Percentiles rank a stretch among this genome's conserved stretches.
Conservation (phyloP, 495 filamentous ascomycete genomes). For the Viridothelium virens region DNA sequence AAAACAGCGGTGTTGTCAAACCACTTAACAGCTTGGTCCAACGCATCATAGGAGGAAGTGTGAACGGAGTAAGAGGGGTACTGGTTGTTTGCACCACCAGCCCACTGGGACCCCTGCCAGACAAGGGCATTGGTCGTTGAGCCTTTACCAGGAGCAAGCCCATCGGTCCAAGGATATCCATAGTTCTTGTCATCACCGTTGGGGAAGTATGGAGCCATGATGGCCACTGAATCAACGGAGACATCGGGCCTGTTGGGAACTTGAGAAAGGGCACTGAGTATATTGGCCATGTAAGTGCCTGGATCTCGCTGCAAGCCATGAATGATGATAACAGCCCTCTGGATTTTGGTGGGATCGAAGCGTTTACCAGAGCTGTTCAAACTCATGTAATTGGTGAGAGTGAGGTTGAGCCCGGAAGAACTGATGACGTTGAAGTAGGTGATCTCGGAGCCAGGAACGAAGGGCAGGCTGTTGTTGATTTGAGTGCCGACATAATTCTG, state of each 20-base stretch:
- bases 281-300: slow-evolving; percentile 20
- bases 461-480: slow-evolving; percentile 10
- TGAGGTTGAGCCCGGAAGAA: background rate
- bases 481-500: slow-evolving; percentile 9
- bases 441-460: slow-evolving; percentile 4
- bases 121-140: slow-evolving; percentile 23
- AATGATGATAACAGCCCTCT: slow-evolving; percentile 9
- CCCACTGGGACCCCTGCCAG: slow-evolving; percentile 25
- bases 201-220: slow-evolving; percentile 23
- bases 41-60: slow-evolving; percentile 20
- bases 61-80: slow-evolving; percentile 18
- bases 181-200: slow-evolving; percentile 24
- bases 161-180: slow-evolving; percentile 24
- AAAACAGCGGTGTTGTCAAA: slow-evolving; percentile 23
- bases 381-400: slow-evolving; percentile 10
- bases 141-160: slow-evolving; percentile 16
- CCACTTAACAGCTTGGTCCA: slow-evolving; percentile 25
- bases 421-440: slow-evolving; percentile 11
- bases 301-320: slow-evolving; percentile 13
- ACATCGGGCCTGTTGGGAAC: slow-evolving; percentile 14
- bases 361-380: background rate
- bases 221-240: slow-evolving; percentile 18
- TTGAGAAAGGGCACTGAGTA: slow-evolving; percentile 20
- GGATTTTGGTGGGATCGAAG: background rate
- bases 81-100: slow-evolving; percentile 22